A percentile compares a stretch with the other conserved stretches of the same genome.
Conservation (phyloP, 805 yeast species). For the Zygosaccharomyces siamensis region DNA sequence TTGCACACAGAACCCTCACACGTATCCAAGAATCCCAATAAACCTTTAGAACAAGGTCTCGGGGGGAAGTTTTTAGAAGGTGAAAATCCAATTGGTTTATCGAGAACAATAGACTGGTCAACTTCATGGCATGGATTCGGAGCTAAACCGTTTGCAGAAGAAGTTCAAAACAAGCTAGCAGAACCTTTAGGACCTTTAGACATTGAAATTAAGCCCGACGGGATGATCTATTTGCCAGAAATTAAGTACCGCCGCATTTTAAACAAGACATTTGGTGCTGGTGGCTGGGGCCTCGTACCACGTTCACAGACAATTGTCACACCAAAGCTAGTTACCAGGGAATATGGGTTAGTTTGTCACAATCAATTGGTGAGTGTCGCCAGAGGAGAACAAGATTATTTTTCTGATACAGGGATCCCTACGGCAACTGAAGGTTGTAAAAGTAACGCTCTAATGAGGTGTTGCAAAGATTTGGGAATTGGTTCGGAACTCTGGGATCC, state of each 20-base stretch:
- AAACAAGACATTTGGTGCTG: conserved; percentile 93
- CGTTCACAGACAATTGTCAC: conserved; percentile 80
- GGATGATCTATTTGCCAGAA: conserved; percentile 86
- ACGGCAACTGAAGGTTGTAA: conserved; percentile 98
- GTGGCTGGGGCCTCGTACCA: conserved; percentile 98
- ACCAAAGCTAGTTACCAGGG: conserved; percentile 72
- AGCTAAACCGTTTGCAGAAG: conserved; percentile 61
- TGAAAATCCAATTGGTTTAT: neutral
- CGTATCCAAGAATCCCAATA: neutral
- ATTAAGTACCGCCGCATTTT: conserved; percentile 88
- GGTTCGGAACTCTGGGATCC: conserved; percentile 99
- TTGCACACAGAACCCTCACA: neutral
- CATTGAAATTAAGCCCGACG: conserved; percentile 94
- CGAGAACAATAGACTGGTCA: conserved; percentile 60
- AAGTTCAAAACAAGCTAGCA: conserved; percentile 54
- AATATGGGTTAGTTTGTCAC: conserved; percentile 79
- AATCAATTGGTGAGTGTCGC: conserved; percentile 89
- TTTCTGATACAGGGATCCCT: conserved; percentile 78
- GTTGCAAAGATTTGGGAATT: conserved; percentile 94
- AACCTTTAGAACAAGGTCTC: conserved; percentile 15
- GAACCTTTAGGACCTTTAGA: conserved; percentile 64
- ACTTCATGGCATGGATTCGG: conserved; percentile 86
- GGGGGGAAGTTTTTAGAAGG: conserved; percentile 12
- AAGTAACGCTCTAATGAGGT: conserved; percentile 93
- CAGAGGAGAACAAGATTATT: conserved; percentile 93